Evolutionary conservation across 2,329 filamentous ascomycete genomes (phyloP), one percentile per base, ranked within the genome.

Genomic region (Aspergillus sp.): DNA sequence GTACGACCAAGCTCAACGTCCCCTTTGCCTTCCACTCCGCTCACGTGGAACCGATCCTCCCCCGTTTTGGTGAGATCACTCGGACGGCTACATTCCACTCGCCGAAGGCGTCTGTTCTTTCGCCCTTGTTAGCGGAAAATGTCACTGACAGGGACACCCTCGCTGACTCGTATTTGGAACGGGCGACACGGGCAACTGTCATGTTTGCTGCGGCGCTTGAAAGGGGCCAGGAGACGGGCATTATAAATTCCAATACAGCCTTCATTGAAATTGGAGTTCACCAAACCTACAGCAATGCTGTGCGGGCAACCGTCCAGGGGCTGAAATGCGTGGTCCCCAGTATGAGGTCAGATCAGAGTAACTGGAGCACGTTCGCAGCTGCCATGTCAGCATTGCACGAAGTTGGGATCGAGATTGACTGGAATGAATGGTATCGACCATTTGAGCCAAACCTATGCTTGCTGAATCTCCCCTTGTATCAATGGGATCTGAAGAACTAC

Each of bases 261-360:
- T 90, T 83, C 82, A 73, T 91, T 51, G 88, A 91, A 67, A 73
- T 90, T 57, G 88, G 88, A 16, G 86, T 87, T 36, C 85, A 90
- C 62, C 86, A 87, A 0, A 81, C 90, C 13, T 87, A 83, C 68
- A 79, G 80, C 42, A 81, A 81, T 53, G 85, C 90, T 79, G 79
- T 89, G 2, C 26, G 32, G 22, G 75, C 80, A 36, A 79, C 81
- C 13, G 77, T 82, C 10, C 79, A 84, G 2, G 84, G 85, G 2
- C 74, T 89, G 9, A 83, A 82, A 32, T 82, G 84, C 52, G 79
- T 78, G 40, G 84, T 7, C 30, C 30, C 7, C 30, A 13, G 30
- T 33, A 88, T 63, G 73, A 81, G 52, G 32, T 82, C 84, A 52
- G 80, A 78, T 41, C 84, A 88, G 63, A 73, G 81, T 53, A 75